Conservation (phyloP, 2,329 filamentous ascomycete genomes). For the Aphanoascus verrucosus region DNA sequence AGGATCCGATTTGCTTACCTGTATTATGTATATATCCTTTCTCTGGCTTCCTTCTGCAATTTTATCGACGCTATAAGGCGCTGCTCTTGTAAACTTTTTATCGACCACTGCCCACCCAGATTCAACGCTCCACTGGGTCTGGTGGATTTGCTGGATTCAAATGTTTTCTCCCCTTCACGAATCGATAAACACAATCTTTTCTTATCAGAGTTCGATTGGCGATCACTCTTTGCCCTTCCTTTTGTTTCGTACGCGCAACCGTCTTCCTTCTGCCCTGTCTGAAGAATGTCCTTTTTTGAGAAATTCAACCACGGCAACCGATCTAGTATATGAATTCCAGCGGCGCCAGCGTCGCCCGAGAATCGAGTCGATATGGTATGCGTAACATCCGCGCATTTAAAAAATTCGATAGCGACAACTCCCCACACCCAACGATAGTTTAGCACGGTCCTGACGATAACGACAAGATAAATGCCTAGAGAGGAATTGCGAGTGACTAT, state of each 20-base stretch:
- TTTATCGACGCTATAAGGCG: background rate
- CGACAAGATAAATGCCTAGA: background rate
- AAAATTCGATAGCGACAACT: too few relatives aligned
- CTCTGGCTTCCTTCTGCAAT: background rate
- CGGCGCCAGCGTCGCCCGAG: conserved; percentile 22
- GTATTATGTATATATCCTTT: background rate
- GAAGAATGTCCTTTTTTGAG: background rate
- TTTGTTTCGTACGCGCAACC: background rate
- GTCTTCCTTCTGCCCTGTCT: background rate
- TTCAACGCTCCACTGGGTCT: background rate
- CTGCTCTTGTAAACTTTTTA: background rate
- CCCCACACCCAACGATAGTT: too few relatives aligned
- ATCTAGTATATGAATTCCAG: conserved; percentile 15
- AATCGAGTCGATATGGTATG: conserved; percentile 16
- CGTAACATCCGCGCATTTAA: conserved; percentile 20
- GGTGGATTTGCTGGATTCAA: background rate
- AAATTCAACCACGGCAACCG: conserved; percentile 2
- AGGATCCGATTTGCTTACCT: too few relatives aligned
- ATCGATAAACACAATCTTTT: background rate
- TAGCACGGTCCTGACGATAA: background rate
- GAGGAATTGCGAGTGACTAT: background rate
- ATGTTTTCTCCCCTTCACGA: background rate
- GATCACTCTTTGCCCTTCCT: background rate
- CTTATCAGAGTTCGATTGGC: background rate
- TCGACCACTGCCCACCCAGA: background rate